Conservation (phyloP, 805 yeast genomes). For the Lachancea lanzarotensis region DNA sequence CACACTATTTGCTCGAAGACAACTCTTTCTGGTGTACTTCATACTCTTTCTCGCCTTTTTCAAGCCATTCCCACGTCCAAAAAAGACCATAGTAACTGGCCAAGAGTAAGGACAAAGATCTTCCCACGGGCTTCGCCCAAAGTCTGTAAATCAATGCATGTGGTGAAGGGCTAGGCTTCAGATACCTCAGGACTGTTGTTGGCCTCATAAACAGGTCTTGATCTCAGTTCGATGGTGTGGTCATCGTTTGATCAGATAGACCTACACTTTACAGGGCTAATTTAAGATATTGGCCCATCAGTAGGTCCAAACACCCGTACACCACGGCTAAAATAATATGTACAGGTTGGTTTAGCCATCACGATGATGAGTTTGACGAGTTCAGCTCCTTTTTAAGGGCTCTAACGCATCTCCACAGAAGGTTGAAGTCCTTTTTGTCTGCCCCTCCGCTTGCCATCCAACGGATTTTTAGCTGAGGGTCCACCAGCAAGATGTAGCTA, state of each 20-base stretch:
- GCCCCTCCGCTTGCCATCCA: conserved; percentile 92
- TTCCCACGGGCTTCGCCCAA: conserved; percentile 41
- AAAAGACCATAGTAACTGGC: conserved; percentile 41
- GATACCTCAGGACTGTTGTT: background rate
- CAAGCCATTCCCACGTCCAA: conserved; percentile 42
- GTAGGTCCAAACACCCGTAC: too few species aligned
- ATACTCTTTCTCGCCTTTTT: conserved; percentile 18
- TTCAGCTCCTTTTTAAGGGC: conserved; percentile 47
- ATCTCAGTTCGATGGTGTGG: too few species aligned
- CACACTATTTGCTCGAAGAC: too few species aligned
- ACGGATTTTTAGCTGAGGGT: conserved; percentile 63
- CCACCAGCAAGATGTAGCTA: conserved; percentile 79
- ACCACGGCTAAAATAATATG: background rate
- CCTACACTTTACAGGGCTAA: too few species aligned
- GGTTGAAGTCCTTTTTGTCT: conserved; percentile 52
- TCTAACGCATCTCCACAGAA: conserved; percentile 59
- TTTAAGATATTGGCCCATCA: too few species aligned
- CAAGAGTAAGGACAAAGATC: conserved; percentile 39
- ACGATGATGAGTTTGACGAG: background rate
- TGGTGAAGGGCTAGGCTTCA: conserved; percentile 13
- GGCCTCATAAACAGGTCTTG: background rate
- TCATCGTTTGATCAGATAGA: too few species aligned
- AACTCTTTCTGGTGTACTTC: background rate
- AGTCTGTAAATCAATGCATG: conserved; percentile 38
- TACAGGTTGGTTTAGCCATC: background rate